Conservation (phyloP, 2,329 filamentous ascomycete genomes). For the Fusarium illudens region DNA sequence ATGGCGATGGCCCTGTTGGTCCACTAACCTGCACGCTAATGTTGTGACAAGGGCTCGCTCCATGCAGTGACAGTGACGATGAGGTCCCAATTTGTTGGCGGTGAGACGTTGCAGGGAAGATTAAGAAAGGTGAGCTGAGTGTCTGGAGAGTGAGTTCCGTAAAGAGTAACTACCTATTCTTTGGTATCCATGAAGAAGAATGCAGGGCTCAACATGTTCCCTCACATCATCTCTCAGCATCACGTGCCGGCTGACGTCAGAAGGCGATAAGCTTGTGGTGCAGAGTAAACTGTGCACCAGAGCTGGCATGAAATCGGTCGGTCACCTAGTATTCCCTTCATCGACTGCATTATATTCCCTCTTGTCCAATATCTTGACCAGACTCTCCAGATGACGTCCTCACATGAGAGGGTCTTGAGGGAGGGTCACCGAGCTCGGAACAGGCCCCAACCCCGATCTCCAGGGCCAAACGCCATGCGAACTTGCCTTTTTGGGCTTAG, state of each 20-base stretch:
- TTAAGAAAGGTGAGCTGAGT: background rate
- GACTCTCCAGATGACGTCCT: slow-evolving; percentile 22
- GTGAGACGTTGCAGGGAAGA: slow-evolving; percentile 6
- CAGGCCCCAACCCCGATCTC: slow-evolving; percentile 8
- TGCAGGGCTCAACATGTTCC: background rate
- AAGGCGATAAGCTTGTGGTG: background rate
- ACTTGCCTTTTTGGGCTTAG: background rate
- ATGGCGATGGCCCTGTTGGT: slow-evolving; percentile 29
- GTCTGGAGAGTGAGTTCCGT: background rate
- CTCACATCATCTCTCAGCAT: background rate
- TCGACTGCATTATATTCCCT: background rate
- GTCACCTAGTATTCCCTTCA: background rate
- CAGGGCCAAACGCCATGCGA: slow-evolving; percentile 20
- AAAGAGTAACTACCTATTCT: background rate
- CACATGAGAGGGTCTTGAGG: slow-evolving; percentile 4
- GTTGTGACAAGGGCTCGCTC: background rate
- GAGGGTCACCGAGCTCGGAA: slow-evolving; percentile 1
- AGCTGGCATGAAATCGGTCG: background rate
- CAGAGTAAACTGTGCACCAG: background rate
- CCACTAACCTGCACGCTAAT: slow-evolving; percentile 3
- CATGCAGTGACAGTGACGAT: background rate
- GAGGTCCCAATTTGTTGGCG: background rate
- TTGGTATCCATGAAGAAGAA: background rate
- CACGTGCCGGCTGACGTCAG: background rate
- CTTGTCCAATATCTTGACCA: background rate